phyloP scores from a whole-genome alignment of 176 grass and related monocot species.

The Canna indica region DNA sequence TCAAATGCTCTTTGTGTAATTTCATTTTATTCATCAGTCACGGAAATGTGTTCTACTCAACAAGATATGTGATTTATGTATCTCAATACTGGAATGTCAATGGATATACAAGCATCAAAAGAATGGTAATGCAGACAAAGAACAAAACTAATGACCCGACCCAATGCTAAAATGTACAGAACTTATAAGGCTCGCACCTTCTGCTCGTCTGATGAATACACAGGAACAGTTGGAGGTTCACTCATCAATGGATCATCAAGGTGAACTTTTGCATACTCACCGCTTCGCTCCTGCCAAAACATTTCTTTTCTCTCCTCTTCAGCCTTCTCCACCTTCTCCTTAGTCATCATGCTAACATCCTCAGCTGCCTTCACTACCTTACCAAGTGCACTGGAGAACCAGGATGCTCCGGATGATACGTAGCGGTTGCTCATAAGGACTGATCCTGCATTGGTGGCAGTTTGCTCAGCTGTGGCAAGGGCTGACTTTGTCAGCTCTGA shows the following conservation, averaged over 20 bases:
- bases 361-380: slow-evolving; percentile 70
- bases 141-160: not conserved
- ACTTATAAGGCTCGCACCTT: slow-evolving; percentile 53
- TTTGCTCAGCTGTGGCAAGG: slow-evolving; percentile 70
- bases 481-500: slow-evolving; percentile 66
- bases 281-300: slow-evolving; percentile 67
- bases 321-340: slow-evolving; percentile 72
- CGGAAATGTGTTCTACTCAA: not conserved
- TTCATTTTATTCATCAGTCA: too few relatives aligned
- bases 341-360: slow-evolving; percentile 67
- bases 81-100: not conserved
- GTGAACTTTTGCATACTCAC: slow-evolving; percentile 72
- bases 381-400: slow-evolving; percentile 61
- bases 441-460: slow-evolving; percentile 49
- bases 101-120: not conserved
- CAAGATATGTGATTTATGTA: not conserved
- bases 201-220: slow-evolving; percentile 73
- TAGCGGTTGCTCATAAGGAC: slow-evolving; percentile 77
- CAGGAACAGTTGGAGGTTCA: slow-evolving; percentile 56
- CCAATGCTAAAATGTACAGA: not conserved
- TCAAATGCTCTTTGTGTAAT: too few relatives aligned
- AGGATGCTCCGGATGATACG: slow-evolving; percentile 76
- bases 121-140: not conserved
- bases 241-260: slow-evolving; percentile 59
- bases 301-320: slow-evolving; percentile 79